phyloP scores from a whole-genome alignment of 2,329 filamentous ascomycete genomes.

The Colletotrichum sp. region DNA sequence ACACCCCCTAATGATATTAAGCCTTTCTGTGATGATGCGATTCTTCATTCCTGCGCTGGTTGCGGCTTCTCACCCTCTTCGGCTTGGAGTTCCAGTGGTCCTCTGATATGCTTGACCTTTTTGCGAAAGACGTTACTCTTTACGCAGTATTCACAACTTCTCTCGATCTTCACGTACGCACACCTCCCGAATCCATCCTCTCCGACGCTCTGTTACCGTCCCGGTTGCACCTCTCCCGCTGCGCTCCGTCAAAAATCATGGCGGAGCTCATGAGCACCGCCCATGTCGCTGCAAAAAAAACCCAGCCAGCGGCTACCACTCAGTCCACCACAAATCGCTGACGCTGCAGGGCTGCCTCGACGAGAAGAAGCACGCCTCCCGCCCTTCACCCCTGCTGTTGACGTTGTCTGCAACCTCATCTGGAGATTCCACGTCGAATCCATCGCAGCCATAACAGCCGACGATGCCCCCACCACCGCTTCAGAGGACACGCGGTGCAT shows the following conservation, averaged over 20 bases:
- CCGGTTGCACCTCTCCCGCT: neutral
- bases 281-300: conserved; percentile 24
- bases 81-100: neutral
- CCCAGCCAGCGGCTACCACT: neutral
- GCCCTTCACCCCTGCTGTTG: conserved; percentile 2
- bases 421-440: neutral
- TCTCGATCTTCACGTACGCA: too few relatives aligned
- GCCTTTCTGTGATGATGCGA: too few relatives aligned
- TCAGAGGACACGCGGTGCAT: too few relatives aligned
- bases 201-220: neutral
- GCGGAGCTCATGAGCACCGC: conserved; percentile 25
- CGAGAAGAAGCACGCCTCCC: conserved; percentile 22
- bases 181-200: neutral
- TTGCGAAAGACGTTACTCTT: neutral
- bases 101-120: neutral
- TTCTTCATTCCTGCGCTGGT: too few relatives aligned
- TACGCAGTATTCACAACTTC: too few relatives aligned
- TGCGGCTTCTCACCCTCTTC: neutral
- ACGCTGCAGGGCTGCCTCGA: conserved; percentile 16
- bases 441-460: neutral
- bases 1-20: neutral
- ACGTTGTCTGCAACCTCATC: conserved; percentile 22
- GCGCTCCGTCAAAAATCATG: conserved; percentile 20
- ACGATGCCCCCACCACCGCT: too few relatives aligned
- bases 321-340: neutral